A percentile compares a stretch with the other conserved stretches of the same genome.
Conservation (phyloP, 2,329 filamentous ascomycete species). For the Colletotrichum lini region DNA sequence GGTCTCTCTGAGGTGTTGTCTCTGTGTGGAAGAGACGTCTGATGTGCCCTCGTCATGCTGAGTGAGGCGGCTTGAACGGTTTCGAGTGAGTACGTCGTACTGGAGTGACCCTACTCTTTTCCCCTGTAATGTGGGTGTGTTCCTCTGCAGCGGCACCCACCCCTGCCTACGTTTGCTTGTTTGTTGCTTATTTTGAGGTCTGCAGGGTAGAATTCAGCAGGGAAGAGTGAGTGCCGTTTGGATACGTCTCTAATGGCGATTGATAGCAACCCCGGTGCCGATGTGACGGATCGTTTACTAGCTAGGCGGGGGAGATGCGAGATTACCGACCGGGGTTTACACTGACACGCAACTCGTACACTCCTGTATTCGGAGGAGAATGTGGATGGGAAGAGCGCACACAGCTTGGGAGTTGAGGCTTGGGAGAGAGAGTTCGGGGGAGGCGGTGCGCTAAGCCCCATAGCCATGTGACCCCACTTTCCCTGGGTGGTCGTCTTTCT, state of each 20-base stretch:
- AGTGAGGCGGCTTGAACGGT: too few relatives aligned
- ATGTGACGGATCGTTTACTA: neutral
- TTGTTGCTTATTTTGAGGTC: neutral
- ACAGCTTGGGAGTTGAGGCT: constrained; percentile 8
- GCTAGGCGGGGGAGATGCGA: constrained; percentile 26
- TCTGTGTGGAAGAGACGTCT: constrained; percentile 8
- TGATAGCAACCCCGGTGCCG: neutral
- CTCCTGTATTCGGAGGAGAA: too few relatives aligned
- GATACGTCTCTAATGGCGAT: neutral
- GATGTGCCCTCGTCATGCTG: neutral
- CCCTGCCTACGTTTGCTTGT: too few relatives aligned
- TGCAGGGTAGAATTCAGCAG: neutral
- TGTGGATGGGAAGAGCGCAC: too few relatives aligned
- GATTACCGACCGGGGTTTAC: neutral
- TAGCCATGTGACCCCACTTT: constrained; percentile 12
- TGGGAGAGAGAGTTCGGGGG: constrained; percentile 15
- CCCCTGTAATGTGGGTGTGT: neutral
- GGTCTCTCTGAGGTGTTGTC: neutral
- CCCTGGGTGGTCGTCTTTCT: constrained; percentile 3
- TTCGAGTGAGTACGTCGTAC: too few relatives aligned
- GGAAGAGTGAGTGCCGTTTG: neutral
- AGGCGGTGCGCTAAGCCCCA: constrained; percentile 33
- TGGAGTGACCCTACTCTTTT: neutral
- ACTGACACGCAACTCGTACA: neutral
- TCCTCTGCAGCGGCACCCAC: neutral